Percentiles rank a stretch among this genome's conserved stretches.
These are phyloP conservation scores for Calvatia gigantea DNA, from an alignment of 768 basidiomycete genomes.

Conservation along the genomic window DNA sequence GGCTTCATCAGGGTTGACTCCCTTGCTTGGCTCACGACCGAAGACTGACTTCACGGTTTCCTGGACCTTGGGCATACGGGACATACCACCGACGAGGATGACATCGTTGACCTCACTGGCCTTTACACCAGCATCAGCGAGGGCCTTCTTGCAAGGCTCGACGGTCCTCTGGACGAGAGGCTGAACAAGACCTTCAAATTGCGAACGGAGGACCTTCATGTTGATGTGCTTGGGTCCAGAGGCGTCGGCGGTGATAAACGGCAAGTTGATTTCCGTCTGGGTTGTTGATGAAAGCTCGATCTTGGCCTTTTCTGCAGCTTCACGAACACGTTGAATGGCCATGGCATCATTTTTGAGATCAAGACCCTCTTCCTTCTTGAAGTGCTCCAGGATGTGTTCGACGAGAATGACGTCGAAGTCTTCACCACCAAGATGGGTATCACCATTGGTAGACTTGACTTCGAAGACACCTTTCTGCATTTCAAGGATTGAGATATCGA, in stretches of 20 bases:
- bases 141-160: constrained; percentile 96
- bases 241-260: constrained; percentile 97
- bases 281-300: constrained; percentile 93
- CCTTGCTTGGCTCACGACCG: constrained; percentile 95
- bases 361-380: constrained; percentile 90
- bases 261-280: constrained; percentile 96
- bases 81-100: constrained; percentile 98
- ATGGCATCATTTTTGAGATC: constrained; percentile 85
- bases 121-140: constrained; percentile 92
- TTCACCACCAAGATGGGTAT: constrained; percentile 95
- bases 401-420: constrained; percentile 94
- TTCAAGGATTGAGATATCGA: constrained; percentile 99
- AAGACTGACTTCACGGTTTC: constrained; percentile 95
- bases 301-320: constrained; percentile 99
- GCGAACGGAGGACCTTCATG: constrained; percentile 79
- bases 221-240: constrained; percentile 98
- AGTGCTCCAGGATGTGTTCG: constrained; percentile 80
- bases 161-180: constrained; percentile 85
- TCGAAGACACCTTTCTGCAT: constrained; percentile 99
- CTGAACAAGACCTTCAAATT: constrained; percentile 85
- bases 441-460: constrained; percentile 99
- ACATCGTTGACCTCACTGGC: constrained; percentile 92
- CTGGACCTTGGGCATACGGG: constrained; percentile 92
- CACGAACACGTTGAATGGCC: constrained; percentile 98
- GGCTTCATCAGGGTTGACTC: constrained; percentile 99